A percentile compares a stretch with the other conserved stretches of the same genome.
phyloP scores from a whole-genome alignment of 2,329 filamentous ascomycete species.

The Xylaria arbuscula region DNA sequence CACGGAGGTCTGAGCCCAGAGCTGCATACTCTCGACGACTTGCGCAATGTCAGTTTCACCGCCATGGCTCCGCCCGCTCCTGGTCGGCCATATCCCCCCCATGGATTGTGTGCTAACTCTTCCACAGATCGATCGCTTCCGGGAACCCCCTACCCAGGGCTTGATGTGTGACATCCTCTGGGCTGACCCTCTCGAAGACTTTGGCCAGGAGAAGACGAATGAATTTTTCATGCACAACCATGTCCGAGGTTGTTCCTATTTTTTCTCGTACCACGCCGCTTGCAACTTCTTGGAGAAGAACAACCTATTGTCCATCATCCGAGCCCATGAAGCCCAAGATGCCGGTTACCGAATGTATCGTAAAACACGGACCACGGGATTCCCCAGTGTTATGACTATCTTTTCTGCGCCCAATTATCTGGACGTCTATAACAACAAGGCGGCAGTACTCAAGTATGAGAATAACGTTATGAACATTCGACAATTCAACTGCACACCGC shows the following conservation, averaged over 20 bases:
- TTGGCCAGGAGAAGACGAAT: constrained; percentile 97
- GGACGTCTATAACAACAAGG: constrained; percentile 99
- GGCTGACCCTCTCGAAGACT: constrained; percentile 98
- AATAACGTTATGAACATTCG: constrained; percentile 99
- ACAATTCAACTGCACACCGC: constrained; percentile 99
- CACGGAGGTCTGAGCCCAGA: constrained; percentile 97
- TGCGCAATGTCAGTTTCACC: constrained; percentile 77
- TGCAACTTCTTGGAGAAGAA: constrained; percentile 99
- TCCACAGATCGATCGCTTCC: constrained; percentile 90
- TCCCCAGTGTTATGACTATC: constrained; percentile 99
- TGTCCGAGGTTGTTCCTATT: constrained; percentile 97
- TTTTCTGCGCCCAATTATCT: constrained; percentile 99
- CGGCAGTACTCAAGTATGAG: constrained; percentile 97
- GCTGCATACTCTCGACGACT: constrained; percentile 92
- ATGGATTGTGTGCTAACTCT: constrained; percentile 17
- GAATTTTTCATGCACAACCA: constrained; percentile 99
- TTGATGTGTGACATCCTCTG: constrained; percentile 99
- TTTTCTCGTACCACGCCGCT: constrained; percentile 97
- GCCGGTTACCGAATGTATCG: constrained; percentile 99
- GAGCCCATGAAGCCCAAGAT: constrained; percentile 98
- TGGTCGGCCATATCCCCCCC: background rate
- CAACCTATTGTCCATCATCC: constrained; percentile 95
- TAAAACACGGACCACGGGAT: constrained; percentile 97
- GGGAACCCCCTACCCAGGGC: constrained; percentile 95
- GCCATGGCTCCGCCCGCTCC: background rate